Evolutionary conservation across 176 grass and related monocot species (phyloP), one percentile per base, ranked within the genome.

Genomic region (Aegilops sharonensis): DNA sequence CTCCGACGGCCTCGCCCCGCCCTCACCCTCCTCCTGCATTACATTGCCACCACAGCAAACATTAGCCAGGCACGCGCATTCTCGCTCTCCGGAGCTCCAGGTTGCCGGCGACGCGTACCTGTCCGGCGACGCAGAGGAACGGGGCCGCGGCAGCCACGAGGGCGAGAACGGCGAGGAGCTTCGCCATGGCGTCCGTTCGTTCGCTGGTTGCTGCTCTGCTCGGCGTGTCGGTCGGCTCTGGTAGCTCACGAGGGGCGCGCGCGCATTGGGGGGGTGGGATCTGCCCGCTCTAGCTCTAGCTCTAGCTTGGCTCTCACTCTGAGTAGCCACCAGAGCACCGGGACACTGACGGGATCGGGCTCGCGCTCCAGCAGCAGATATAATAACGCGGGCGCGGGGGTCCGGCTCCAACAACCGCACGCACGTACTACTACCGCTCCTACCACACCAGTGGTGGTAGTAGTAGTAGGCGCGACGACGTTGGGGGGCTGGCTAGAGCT

Each of bases 91-190:
- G 47, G 2, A 37, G 1, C 59, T 13, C 25, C 14, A 14, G 0
- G 10, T 36, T 15, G 10, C 56, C 40, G 1, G 24, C 42, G 3
- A 9, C 2, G 56, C 35, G 40, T 87, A 91, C 89, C 81, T 88
- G 85, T n/a, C 29, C 89, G 37, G 68, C 62, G 81, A 17, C 85
- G 61, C 27, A 3, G 85, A 84, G 60, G 34, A 75, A 29, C 31
- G 84, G 45, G 32, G 59, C 67, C 14, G 84, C 72, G 80, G 42
- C 69, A 42, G 67, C 61, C 29, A 91, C 7, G 81, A 91, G 81
- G 18, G 85, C 89, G 5, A 91, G 36, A 29, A 70, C 62, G 69
- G 85, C 85, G 85, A 87, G 76, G 29, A 79, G 57, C 81, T 76
- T 89, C 77, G 27, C 9, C 8, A 64, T 29, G 32, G 9, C 2